phyloP scores from a whole-genome alignment of 225 moss, liverwort and hornwort genomes.

The Rhytidiadelphus loreus region DNA sequence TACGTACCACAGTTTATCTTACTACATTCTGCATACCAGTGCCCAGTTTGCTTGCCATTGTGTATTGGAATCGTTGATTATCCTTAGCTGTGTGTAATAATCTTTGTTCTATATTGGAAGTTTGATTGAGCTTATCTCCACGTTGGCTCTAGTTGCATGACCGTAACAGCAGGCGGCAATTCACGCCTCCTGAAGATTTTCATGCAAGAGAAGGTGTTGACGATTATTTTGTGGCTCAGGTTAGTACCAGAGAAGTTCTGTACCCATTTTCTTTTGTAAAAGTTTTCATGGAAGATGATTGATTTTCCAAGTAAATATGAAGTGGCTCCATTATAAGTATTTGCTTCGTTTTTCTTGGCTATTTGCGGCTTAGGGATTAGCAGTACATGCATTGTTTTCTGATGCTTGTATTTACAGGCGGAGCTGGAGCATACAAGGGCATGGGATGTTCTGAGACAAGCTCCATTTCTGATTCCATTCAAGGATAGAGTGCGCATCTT shows the following conservation, averaged over 20 bases:
- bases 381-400: not conserved
- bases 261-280: not conserved
- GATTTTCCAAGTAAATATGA: not conserved
- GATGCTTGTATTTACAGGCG: constrained; percentile 46
- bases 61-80: not conserved
- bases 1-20: not conserved
- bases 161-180: constrained; percentile 94
- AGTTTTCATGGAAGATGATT: not conserved
- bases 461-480: constrained; percentile 94
- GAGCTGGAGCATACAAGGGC: constrained; percentile 88
- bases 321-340: not conserved
- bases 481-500: constrained; percentile 98
- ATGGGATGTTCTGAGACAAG: constrained; percentile 70
- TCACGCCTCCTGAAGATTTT: constrained; percentile 71
- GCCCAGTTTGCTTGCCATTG: constrained; percentile 1
- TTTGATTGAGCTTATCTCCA: not conserved
- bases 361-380: not conserved
- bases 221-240: constrained; percentile 88
- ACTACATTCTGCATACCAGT: not conserved
- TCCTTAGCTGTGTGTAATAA: not conserved
- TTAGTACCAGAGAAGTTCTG: constrained; percentile 14
- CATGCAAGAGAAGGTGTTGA: constrained; percentile 95
- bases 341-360: not conserved
- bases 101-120: not conserved
- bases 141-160: constrained; percentile 74